A percentile compares a stretch with the other conserved stretches of the same genome.
Evolutionary conservation across 2,329 filamentous ascomycete species (phyloP).

Genomic region (Tolypocladium ovalisporum): DNA sequence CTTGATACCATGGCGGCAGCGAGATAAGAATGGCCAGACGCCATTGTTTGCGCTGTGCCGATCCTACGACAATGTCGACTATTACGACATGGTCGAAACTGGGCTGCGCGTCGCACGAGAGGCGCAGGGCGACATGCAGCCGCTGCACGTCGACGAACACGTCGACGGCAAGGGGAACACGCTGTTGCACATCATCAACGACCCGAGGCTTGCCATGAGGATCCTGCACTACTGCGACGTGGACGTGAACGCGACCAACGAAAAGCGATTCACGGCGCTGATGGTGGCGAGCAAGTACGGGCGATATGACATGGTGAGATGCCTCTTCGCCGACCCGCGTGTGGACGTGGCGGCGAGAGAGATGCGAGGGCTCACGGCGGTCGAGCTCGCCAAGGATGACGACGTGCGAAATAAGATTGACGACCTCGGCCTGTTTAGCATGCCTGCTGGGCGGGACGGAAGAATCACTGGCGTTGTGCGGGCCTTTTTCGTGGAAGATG

Average conservation of each 20-base stretch:
- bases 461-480: constrained; percentile 87
- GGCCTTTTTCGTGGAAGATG: constrained; percentile 95
- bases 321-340: constrained; percentile 75
- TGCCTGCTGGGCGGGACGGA: constrained; percentile 58
- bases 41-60: constrained; percentile 89
- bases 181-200: constrained; percentile 88
- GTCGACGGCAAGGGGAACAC: constrained; percentile 90
- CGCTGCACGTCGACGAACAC: constrained; percentile 86
- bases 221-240: constrained; percentile 80
- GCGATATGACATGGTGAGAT: constrained; percentile 82
- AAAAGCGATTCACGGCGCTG: constrained; percentile 85
- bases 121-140: constrained; percentile 65
- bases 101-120: constrained; percentile 64
- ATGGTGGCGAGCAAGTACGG: constrained; percentile 99
- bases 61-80: constrained; percentile 87
- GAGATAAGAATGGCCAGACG: constrained; percentile 96
- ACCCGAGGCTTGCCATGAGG: constrained; percentile 61
- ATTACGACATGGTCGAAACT: constrained; percentile 75
- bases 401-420: constrained; percentile 95
- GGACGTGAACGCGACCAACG: constrained; percentile 93
- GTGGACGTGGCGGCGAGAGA: constrained; percentile 82
- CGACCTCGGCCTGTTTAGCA: constrained; percentile 77
- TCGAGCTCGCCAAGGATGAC: constrained; percentile 95
- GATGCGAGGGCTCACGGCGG: constrained; percentile 77
- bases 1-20: constrained; percentile 77